phyloP scores from a whole-genome alignment of 371 early-diverging fungal species.

The Lichtheimia ramosa region DNA sequence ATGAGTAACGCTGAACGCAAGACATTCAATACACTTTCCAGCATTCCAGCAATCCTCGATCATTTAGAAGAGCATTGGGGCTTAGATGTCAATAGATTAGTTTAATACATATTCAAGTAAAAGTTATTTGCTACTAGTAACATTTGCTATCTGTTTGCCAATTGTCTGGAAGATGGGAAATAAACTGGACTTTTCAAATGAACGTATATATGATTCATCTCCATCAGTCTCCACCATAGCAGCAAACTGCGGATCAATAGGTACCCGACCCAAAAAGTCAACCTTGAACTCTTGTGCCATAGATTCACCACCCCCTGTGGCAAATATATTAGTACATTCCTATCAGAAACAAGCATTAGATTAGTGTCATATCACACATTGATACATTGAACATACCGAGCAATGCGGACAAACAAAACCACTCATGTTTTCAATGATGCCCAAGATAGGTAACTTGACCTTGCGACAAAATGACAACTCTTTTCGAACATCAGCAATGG shows the following conservation, averaged over 20 bases:
- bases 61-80: conserved; percentile 81
- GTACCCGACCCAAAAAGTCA: conserved; percentile 80
- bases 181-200: conserved; percentile 60
- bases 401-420: conserved; percentile 91
- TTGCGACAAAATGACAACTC: conserved; percentile 86
- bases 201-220: conserved; percentile 47
- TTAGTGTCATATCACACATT: not conserved
- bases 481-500: conserved; percentile 86
- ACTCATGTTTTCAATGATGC: conserved; percentile 95
- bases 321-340: conserved; percentile 92
- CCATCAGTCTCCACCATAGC: conserved; percentile 65
- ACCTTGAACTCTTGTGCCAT: conserved; percentile 81
- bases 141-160: conserved; percentile 43
- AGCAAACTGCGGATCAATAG: conserved; percentile 83
- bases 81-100: conserved; percentile 35
- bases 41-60: conserved; percentile 81
- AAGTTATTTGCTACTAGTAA: not conserved
- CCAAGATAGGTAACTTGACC: conserved; percentile 77
- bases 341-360: conserved; percentile 22
- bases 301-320: conserved; percentile 89
- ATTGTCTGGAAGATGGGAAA: conserved; percentile 64
- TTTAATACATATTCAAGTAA: conserved; percentile 2
- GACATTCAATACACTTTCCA: conserved; percentile 82
- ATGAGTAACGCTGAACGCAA: conserved; percentile 87
- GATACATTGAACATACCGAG: conserved; percentile 52